Conservation (phyloP, 176 grass and related monocot genomes). For the Pontederia crassipes region DNA sequence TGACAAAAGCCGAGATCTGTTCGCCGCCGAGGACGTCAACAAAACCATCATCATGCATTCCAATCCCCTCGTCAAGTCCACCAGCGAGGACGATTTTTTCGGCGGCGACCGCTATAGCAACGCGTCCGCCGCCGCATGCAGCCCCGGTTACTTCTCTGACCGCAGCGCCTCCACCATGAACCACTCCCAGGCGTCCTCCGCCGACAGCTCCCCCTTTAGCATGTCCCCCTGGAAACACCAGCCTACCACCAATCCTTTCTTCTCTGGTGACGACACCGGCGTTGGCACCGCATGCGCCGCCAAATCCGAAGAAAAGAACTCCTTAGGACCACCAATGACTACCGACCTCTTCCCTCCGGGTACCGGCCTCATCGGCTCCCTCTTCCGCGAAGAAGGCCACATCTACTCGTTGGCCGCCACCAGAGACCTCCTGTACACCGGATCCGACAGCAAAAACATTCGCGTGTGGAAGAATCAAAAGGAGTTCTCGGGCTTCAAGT, state of each 20-base stretch:
- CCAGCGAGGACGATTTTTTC: slow-evolving; percentile 6
- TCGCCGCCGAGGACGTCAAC: not conserved
- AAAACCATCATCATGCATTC: not conserved
- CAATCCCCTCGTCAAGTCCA: slow-evolving; percentile 7
- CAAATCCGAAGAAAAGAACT: no score
- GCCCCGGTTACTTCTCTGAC: slow-evolving; percentile 1
- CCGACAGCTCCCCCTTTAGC: slow-evolving; percentile 9
- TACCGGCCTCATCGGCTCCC: slow-evolving; percentile 7
- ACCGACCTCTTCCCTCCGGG: slow-evolving; percentile 1
- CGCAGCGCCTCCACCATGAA: not conserved
- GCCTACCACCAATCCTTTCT: not conserved
- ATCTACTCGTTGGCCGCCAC: slow-evolving; percentile 16
- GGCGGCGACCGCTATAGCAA: not conserved
- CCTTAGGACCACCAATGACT: no score
- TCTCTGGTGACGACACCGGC: not conserved
- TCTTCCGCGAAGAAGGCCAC: slow-evolving; percentile 17
- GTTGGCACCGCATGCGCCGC: not conserved
- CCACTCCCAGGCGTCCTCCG: slow-evolving; percentile 6
- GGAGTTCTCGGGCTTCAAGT: slow-evolving; percentile 19
- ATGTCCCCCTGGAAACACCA: slow-evolving; percentile 13
- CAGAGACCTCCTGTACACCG: slow-evolving; percentile 16
- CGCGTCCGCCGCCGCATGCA: not conserved
- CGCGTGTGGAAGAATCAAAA: slow-evolving; percentile 17
- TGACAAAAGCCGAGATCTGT: not conserved
- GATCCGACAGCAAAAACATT: slow-evolving; percentile 23